phyloP scores from a whole-genome alignment of 2,329 filamentous ascomycete species.

The Calonectria henricotiae region DNA sequence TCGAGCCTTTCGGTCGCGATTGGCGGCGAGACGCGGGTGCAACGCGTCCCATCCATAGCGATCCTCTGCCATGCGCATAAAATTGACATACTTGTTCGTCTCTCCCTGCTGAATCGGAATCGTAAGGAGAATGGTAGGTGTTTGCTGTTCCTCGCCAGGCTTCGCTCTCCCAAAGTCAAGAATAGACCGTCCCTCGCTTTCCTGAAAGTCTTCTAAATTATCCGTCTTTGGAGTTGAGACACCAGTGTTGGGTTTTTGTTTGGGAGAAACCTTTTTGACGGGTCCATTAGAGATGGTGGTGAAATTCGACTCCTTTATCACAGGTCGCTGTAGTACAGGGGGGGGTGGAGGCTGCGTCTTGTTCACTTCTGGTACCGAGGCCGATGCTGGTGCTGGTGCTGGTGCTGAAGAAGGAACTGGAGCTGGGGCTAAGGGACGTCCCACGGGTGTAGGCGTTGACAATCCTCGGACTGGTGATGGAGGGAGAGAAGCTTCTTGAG shows the following conservation, averaged over 20 bases:
- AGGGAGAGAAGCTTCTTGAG: constrained; percentile 61
- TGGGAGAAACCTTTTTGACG: constrained; percentile 66
- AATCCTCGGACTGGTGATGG: constrained; percentile 60
- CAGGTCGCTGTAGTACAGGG: constrained; percentile 50
- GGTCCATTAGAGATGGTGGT: constrained; percentile 62
- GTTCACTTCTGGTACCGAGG: constrained; percentile 45
- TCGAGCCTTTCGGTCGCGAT: constrained; percentile 88
- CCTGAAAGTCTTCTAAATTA: constrained; percentile 65
- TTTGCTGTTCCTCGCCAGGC: constrained; percentile 72
- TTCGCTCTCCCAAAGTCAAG: constrained; percentile 75
- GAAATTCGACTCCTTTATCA: constrained; percentile 61
- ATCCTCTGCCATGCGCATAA: constrained; percentile 93
- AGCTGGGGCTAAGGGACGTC: constrained; percentile 56
- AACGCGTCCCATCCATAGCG: constrained; percentile 95
- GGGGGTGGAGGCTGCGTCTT: not conserved
- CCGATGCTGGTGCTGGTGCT: constrained; percentile 57
- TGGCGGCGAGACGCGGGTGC: constrained; percentile 91
- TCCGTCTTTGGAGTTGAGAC: constrained; percentile 67
- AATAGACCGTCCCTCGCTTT: constrained; percentile 69
- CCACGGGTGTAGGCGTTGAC: constrained; percentile 58
- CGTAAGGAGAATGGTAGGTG: constrained; percentile 87
- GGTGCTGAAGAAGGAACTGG: constrained; percentile 58
- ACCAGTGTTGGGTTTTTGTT: constrained; percentile 63
- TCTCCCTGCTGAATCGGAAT: constrained; percentile 83
- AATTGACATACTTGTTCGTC: constrained; percentile 94